A percentile compares a stretch with the other conserved stretches of the same genome.
These are phyloP conservation scores for Colletotrichum noveboracense DNA, from an alignment of 2,329 filamentous ascomycete genomes.

Conservation along the genomic window DNA sequence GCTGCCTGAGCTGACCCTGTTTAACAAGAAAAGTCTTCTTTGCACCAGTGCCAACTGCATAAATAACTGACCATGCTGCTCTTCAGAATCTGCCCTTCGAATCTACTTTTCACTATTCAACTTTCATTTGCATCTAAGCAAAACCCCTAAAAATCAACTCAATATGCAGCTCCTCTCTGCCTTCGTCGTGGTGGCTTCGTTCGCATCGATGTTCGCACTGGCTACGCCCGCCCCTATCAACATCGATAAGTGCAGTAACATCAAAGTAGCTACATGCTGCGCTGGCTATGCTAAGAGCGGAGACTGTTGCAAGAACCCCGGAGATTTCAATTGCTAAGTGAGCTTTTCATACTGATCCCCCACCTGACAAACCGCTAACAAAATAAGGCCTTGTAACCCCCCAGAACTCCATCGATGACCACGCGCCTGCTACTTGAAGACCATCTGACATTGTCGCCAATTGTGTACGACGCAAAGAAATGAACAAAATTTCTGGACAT, in stretches of 20 bases:
- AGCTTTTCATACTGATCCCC: neutral
- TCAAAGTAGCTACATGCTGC: neutral
- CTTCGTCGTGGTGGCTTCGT: neutral
- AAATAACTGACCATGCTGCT: neutral
- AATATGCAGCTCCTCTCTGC: neutral
- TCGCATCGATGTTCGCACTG: neutral
- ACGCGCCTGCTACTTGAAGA: neutral
- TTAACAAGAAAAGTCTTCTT: neutral
- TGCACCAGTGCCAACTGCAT: neutral
- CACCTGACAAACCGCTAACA: neutral
- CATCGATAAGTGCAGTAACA: neutral
- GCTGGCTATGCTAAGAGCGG: neutral
- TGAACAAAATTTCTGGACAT: neutral
- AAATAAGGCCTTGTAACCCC: neutral
- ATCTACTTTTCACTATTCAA: neutral
- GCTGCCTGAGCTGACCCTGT: neutral
- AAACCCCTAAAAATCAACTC: neutral
- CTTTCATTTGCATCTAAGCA: neutral
- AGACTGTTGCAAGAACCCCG: neutral
- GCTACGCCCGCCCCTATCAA: neutral
- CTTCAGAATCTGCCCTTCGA: fast-evolving
- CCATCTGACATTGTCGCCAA: neutral
- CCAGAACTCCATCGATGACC: neutral
- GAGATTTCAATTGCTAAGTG: neutral
- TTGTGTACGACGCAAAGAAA: neutral